Percentiles rank a stretch among this genome's conserved stretches.
Conservation (phyloP, 2,329 filamentous ascomycete species). For the Aphanocladium album region DNA sequence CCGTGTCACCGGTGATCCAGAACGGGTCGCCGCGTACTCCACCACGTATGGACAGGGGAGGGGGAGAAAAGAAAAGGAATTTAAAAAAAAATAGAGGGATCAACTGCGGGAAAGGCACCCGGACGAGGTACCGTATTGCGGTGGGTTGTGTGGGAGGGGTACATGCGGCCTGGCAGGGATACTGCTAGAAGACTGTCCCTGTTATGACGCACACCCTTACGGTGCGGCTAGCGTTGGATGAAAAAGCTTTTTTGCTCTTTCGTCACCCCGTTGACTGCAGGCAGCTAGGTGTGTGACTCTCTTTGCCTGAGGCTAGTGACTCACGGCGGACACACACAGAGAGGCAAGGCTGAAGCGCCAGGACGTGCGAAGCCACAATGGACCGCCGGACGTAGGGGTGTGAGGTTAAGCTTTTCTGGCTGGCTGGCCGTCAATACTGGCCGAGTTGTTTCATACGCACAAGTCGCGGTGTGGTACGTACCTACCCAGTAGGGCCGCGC, state of each 20-base stretch:
- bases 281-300: not conserved
- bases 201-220: not conserved
- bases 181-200: not conserved
- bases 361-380: not conserved
- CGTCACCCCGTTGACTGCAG: not conserved
- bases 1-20: constrained; percentile 7
- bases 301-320: constrained; percentile 1
- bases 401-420: not conserved
- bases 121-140: not conserved
- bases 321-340: not conserved
- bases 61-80: not conserved
- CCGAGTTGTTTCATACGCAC: too few species aligned
- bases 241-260: not conserved
- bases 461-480: not conserved
- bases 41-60: not conserved
- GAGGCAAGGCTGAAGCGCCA: not conserved
- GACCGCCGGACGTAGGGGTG: too few species aligned
- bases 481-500: constrained; percentile 2
- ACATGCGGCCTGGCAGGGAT: not conserved
- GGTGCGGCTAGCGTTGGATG: not conserved
- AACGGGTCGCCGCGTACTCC: constrained; percentile 6
- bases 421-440: not conserved
- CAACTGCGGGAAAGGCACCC: constrained; percentile 6
- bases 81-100: not conserved
- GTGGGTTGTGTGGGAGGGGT: not conserved